A percentile compares a stretch with the other conserved stretches of the same genome.
Conservation (phyloP, 2,329 filamentous ascomycete genomes). For the Calonectria naviculata region DNA sequence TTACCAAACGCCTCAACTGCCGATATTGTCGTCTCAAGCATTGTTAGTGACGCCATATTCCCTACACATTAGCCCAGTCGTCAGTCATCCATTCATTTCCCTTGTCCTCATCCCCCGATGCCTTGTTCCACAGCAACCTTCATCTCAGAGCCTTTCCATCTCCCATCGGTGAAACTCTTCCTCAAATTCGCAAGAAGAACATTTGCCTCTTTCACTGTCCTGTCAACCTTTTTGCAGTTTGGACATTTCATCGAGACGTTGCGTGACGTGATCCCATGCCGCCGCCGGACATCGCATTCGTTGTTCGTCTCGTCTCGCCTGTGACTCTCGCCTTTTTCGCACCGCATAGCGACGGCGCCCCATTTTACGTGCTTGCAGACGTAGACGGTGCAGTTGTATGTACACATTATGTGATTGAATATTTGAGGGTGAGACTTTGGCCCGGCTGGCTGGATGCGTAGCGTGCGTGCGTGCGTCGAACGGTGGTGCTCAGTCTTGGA, state of each 20-base stretch:
- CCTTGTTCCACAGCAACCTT: too few species aligned
- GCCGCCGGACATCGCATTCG: slow-evolving; percentile 33
- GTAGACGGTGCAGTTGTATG: slow-evolving; percentile 39
- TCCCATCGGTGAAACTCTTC: not conserved
- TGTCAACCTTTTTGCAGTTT: slow-evolving; percentile 34
- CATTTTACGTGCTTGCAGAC: slow-evolving; percentile 40
- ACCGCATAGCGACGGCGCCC: slow-evolving; percentile 39
- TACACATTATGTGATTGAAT: slow-evolving; percentile 40
- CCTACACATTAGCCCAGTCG: too few species aligned
- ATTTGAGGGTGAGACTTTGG: too few species aligned
- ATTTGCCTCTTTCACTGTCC: slow-evolving; percentile 25
- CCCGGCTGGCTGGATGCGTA: not conserved
- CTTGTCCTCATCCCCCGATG: not conserved
- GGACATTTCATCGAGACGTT: slow-evolving; percentile 35
- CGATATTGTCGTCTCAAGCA: not conserved
- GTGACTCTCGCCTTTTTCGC: slow-evolving; percentile 30
- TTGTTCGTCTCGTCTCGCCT: not conserved
- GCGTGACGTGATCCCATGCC: slow-evolving; percentile 37
- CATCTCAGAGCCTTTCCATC: not conserved
- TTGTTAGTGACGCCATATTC: too few species aligned
- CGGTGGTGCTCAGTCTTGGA: too few species aligned
- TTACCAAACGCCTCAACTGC: too few species aligned
- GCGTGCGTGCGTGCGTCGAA: not conserved
- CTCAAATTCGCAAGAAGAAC: slow-evolving; percentile 12
- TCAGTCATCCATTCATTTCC: not conserved